Percentiles rank a stretch among this genome's conserved stretches.
Conservation (phyloP, 2,329 filamentous ascomycete species). For the Aspergillus pseudonomiae region DNA sequence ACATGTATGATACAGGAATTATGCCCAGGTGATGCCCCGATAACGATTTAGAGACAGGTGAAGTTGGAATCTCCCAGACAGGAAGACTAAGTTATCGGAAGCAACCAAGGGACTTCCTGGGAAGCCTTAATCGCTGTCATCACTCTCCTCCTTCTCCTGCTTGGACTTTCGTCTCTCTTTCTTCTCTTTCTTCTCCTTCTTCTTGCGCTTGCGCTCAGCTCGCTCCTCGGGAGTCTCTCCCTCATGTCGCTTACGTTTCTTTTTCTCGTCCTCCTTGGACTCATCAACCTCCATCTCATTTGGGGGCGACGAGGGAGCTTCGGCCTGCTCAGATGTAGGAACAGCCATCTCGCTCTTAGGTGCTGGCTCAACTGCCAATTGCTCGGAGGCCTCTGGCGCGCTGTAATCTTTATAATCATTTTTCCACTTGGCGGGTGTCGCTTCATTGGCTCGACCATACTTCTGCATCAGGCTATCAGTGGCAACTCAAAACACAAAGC, state of each 20-base stretch:
- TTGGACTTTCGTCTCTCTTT: slow-evolving; percentile 78
- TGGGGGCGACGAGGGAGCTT: slow-evolving; percentile 31
- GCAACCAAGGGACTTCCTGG: slow-evolving; percentile 28
- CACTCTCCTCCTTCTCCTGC: slow-evolving; percentile 76
- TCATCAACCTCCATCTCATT: slow-evolving; percentile 49
- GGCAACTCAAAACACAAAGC: background rate
- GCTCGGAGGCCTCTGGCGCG: slow-evolving; percentile 50
- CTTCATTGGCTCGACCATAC: slow-evolving; percentile 89
- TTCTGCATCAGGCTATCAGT: slow-evolving; percentile 60
- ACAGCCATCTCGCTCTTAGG: slow-evolving; percentile 39
- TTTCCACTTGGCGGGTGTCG: slow-evolving; percentile 92
- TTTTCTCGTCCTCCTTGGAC: slow-evolving; percentile 50
- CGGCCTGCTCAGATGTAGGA: slow-evolving; percentile 30
- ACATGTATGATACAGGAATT: slow-evolving; percentile 46
- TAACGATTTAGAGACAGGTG: slow-evolving; percentile 6
- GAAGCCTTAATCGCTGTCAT: slow-evolving; percentile 46
- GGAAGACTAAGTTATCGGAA: slow-evolving; percentile 15
- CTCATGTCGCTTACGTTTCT: slow-evolving; percentile 60
- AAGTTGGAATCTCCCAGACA: slow-evolving; percentile 4
- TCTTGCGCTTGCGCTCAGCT: slow-evolving; percentile 54
- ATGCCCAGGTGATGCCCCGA: slow-evolving; percentile 21
- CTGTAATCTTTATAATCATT: slow-evolving; percentile 89
- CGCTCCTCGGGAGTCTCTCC: slow-evolving; percentile 55
- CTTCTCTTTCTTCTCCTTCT: slow-evolving; percentile 59
- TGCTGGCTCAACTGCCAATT: slow-evolving; percentile 50